These are phyloP conservation scores for Gossypium australe DNA, from an alignment of 345 rosid species.

Conservation along the genomic window DNA sequence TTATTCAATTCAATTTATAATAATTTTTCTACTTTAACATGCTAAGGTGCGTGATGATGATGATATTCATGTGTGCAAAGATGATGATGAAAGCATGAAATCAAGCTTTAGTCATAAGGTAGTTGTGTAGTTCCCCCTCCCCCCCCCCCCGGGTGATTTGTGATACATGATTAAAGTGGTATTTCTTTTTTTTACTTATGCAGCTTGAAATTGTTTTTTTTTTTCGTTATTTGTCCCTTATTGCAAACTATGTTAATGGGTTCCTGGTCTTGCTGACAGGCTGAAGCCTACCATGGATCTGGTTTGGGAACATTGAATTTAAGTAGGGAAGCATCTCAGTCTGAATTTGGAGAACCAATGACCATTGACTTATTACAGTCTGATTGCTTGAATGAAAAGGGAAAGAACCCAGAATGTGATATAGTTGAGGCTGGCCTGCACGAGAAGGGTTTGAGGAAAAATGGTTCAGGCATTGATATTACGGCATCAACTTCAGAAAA, in stretches of 20 bases:
- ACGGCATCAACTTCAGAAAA: conserved; percentile 47
- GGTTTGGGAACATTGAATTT: conserved; percentile 29
- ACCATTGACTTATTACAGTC: conserved; percentile 28
- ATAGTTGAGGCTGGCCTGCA: conserved; percentile 29
- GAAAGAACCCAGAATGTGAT: conserved; percentile 44
- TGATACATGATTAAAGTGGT: not conserved
- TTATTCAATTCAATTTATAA: not conserved
- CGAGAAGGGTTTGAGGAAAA: conserved; percentile 38
- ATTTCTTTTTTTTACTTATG: not conserved
- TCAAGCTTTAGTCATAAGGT: conserved; percentile 44
- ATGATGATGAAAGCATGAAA: conserved; percentile 50
- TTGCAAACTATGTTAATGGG: not conserved
- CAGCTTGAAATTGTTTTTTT: not conserved
- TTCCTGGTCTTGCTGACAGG: conserved; percentile 32
- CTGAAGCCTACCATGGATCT: conserved; percentile 16
- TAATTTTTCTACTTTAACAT: conserved; percentile 16
- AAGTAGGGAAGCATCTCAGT: conserved; percentile 27
- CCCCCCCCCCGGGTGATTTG: not conserved
- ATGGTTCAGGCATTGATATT: conserved; percentile 43
- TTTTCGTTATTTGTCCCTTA: not conserved
- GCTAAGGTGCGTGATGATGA: conserved; percentile 72
- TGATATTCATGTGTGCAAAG: conserved; percentile 52
- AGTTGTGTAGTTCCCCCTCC: not conserved
- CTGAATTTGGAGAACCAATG: conserved; percentile 27
- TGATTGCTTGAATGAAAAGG: conserved; percentile 43